Conservation (phyloP, 257 asterid genomes). For the Ehretia macrophylla region DNA sequence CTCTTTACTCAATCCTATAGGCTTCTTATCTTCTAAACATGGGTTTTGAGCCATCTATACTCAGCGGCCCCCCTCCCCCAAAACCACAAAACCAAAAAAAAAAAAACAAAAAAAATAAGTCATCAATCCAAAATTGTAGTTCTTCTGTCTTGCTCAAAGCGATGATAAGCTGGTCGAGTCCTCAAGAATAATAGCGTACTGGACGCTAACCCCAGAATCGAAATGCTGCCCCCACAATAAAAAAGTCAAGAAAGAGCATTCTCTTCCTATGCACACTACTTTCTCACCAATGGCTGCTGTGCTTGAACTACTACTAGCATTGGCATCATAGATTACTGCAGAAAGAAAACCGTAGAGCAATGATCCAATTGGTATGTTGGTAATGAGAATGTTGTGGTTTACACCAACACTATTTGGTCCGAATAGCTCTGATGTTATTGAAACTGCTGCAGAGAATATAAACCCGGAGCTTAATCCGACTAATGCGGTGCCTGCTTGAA, state of each 20-base stretch:
- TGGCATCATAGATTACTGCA: conserved; percentile 62
- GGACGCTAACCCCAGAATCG: conserved; percentile 57
- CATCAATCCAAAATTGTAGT: neutral
- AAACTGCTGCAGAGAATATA: conserved; percentile 85
- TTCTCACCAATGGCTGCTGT: conserved; percentile 22
- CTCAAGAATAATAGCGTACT: conserved; percentile 61
- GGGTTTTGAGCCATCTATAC: too few relatives aligned
- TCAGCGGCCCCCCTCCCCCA: too few relatives aligned
- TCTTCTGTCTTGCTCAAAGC: conserved; percentile 41
- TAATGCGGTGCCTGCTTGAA: conserved; percentile 66
- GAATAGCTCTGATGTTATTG: conserved; percentile 85
- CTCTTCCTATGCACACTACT: conserved; percentile 73
- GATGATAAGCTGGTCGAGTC: conserved; percentile 57
- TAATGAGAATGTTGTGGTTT: conserved; percentile 86
- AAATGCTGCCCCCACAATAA: conserved; percentile 78
- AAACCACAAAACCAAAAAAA: too few relatives aligned
- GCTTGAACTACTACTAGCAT: conserved; percentile 20
- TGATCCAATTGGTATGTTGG: conserved; percentile 86
- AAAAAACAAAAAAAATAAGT: too few relatives aligned
- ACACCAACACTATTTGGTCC: conserved; percentile 77
- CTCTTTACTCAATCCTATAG: too few relatives aligned
- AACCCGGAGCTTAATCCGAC: conserved; percentile 90
- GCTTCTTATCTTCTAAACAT: too few relatives aligned
- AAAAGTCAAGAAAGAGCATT: conserved; percentile 68
- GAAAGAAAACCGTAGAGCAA: conserved; percentile 74